Conservation (phyloP, 257 asterid species). For the Voacanga thouarsii region DNA sequence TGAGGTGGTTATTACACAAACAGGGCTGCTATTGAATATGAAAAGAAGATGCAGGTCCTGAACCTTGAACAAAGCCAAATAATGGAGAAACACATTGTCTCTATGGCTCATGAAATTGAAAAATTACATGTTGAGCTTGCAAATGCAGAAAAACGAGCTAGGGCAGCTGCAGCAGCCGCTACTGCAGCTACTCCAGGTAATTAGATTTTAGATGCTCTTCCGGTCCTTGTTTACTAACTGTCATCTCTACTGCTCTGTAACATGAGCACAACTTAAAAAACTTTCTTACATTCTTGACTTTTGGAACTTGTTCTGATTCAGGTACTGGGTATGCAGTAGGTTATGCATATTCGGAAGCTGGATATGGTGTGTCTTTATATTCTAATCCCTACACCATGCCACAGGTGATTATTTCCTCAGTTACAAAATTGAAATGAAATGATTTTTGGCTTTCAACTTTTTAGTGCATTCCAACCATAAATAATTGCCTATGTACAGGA, state of each 20-base stretch:
- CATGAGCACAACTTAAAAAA: background rate
- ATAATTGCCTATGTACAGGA: background rate
- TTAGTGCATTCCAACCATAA: background rate
- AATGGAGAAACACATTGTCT: constrained; percentile 66
- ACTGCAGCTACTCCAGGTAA: constrained; percentile 47
- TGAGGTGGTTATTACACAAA: constrained; percentile 22
- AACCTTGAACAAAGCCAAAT: constrained; percentile 52
- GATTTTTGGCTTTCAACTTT: background rate
- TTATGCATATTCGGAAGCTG: constrained; percentile 35
- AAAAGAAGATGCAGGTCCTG: constrained; percentile 51
- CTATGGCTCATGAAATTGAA: constrained; percentile 61
- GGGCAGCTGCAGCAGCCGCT: constrained; percentile 44
- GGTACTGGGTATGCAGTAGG: constrained; percentile 44
- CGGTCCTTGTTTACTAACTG: background rate
- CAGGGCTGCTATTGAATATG: constrained; percentile 79
- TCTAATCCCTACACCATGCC: constrained; percentile 35
- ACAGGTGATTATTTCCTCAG: constrained; percentile 36
- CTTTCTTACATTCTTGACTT: background rate
- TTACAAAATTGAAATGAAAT: background rate
- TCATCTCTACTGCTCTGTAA: background rate
- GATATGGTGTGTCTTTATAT: constrained; percentile 38
- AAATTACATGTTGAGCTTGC: constrained; percentile 61
- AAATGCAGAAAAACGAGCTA: constrained; percentile 58
- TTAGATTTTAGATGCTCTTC: background rate
- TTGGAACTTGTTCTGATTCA: constrained; percentile 21